Conservation (phyloP, 1,284 basidiomycete genomes). For the Melampsora occidentalis region DNA sequence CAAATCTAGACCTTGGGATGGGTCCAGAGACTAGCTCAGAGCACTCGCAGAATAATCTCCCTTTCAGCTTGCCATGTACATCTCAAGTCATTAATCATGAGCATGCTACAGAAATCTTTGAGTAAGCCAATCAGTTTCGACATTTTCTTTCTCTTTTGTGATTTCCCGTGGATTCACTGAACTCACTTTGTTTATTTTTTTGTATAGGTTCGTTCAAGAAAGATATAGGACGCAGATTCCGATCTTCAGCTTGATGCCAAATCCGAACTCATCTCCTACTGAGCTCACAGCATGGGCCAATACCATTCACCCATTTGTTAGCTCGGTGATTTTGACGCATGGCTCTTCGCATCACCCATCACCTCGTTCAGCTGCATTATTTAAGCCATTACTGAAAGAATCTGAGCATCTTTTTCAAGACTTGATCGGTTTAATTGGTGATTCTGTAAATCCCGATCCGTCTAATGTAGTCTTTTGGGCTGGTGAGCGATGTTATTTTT, state of each 20-base stretch:
- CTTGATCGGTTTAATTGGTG: not conserved
- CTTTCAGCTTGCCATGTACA: not conserved
- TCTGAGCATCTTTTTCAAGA: not conserved
- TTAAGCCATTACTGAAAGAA: constrained; percentile 11
- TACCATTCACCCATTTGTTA: not conserved
- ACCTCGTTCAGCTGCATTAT: not conserved
- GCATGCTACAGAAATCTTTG: not conserved
- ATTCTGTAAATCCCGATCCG: not conserved
- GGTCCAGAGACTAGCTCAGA: not conserved
- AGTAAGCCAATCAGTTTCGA: not conserved
- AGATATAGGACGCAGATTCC: not conserved
- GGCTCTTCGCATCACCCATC: constrained; percentile 7
- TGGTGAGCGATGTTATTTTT: not conserved
- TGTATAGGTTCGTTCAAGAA: not conserved
- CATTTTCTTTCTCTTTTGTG: not conserved
- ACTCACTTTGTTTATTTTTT: not conserved
- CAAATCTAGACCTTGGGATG: not conserved
- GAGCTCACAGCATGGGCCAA: constrained; percentile 1
- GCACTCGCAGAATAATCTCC: not conserved
- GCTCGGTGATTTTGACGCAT: not conserved
- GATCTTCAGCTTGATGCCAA: not conserved
- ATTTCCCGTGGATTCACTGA: not conserved
- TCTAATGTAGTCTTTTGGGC: not conserved
- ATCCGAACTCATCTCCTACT: not conserved
- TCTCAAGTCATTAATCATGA: constrained; percentile 1